A percentile compares a stretch with the other conserved stretches of the same genome.
phyloP scores from a whole-genome alignment of 805 yeast species.

The Danielia oregonensis region DNA sequence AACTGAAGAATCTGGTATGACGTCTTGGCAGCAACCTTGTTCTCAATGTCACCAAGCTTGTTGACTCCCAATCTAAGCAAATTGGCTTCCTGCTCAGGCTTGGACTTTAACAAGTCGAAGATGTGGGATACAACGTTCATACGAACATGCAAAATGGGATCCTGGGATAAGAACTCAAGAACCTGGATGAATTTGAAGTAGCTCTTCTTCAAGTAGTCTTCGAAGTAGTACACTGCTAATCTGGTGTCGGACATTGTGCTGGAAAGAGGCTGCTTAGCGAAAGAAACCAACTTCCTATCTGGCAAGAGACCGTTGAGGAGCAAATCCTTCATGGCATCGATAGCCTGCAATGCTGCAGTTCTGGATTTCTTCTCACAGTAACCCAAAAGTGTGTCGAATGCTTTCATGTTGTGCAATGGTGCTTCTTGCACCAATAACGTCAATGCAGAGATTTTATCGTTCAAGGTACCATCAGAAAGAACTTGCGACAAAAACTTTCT shows the following conservation, averaged over 20 bases:
- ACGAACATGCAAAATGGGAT: conserved; percentile 85
- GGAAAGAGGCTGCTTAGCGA: conserved; percentile 66
- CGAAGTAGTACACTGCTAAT: conserved; percentile 76
- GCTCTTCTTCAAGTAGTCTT: conserved; percentile 77
- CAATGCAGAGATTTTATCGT: conserved; percentile 92
- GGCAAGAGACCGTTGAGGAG: conserved; percentile 80
- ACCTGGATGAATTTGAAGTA: conserved; percentile 74
- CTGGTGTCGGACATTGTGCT: conserved; percentile 41
- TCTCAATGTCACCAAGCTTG: conserved; percentile 89
- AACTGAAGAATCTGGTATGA: conserved; percentile 75
- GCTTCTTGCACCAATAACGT: conserved; percentile 93
- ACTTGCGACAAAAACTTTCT: conserved; percentile 85
- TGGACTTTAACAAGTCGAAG: conserved; percentile 73
- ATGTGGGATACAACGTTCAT: conserved; percentile 71
- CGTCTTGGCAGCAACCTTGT: conserved; percentile 84
- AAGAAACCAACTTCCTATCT: conserved; percentile 74
- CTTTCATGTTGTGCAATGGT: conserved; percentile 83
- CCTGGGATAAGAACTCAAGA: conserved; percentile 81
- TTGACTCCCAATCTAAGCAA: conserved; percentile 84
- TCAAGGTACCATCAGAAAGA: conserved; percentile 86
- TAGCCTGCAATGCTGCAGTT: conserved; percentile 87
- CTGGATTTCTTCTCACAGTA: conserved; percentile 90
- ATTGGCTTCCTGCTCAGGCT: conserved; percentile 97
- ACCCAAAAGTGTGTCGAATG: conserved; percentile 70
- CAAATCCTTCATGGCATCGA: conserved; percentile 86